Percentiles rank a stretch among this genome's conserved stretches.
Evolutionary conservation across 1,139 yeast genomes (phyloP).

Genomic region (Pichiaceae sp.): DNA sequence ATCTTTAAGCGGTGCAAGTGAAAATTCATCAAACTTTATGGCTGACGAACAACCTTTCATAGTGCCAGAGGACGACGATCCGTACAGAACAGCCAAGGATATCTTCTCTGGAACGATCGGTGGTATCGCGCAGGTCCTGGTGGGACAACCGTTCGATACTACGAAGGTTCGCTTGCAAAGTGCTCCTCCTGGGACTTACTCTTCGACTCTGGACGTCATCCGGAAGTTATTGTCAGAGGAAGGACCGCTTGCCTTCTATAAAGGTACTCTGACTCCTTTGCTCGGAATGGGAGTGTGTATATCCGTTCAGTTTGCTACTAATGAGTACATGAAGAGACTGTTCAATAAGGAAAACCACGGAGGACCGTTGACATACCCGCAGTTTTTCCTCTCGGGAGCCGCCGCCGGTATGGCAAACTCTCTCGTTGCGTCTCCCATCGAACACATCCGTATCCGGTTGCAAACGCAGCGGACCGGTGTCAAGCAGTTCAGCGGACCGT

Average conservation of each 20-base stretch:
- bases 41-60: not conserved
- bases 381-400: conserved; percentile 74
- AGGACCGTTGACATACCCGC: conserved; percentile 27
- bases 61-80: conserved; percentile 14
- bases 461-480: conserved; percentile 64
- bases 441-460: conserved; percentile 82
- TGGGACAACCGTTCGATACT: conserved; percentile 96
- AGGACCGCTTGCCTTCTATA: conserved; percentile 63
- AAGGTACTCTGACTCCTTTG: conserved; percentile 50
- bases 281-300: conserved; percentile 86
- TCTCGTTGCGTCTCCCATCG: conserved; percentile 83
- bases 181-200: conserved; percentile 68
- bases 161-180: conserved; percentile 88
- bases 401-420: conserved; percentile 89
- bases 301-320: conserved; percentile 81
- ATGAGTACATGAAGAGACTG: conserved; percentile 84
- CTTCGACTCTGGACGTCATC: conserved; percentile 62
- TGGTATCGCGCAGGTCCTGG: conserved; percentile 87
- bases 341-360: conserved; percentile 31
- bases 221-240: conserved; percentile 61
- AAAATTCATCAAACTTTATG: no score
- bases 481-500: conserved; percentile 60
- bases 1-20: no score
- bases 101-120: conserved; percentile 88
- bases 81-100: conserved; percentile 64